A percentile compares a stretch with the other conserved stretches of the same genome.
phyloP scores from a whole-genome alignment of 257 asterid species.

The Jaltomata sinuosa region DNA sequence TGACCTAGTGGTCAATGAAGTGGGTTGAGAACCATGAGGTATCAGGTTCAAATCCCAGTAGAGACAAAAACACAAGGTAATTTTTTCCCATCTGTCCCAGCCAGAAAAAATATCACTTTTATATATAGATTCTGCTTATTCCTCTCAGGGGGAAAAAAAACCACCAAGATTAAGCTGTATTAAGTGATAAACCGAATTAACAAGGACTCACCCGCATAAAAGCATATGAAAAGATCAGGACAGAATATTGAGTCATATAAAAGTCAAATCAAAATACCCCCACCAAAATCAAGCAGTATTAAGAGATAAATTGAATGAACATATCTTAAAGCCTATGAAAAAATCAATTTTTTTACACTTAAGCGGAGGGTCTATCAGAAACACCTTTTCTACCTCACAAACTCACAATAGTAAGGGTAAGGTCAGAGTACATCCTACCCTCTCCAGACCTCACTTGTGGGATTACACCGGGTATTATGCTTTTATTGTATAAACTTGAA shows the following conservation, averaged over 20 bases:
- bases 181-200: not conserved
- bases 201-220: not conserved
- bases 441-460: too few relatives aligned
- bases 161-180: not conserved
- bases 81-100: too few relatives aligned
- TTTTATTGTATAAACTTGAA: not conserved
- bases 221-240: not conserved
- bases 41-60: too few relatives aligned
- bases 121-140: not conserved
- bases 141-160: not conserved
- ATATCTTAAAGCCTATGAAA: not conserved
- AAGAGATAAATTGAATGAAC: not conserved
- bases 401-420: too few relatives aligned
- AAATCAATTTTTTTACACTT: not conserved
- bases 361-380: too few relatives aligned
- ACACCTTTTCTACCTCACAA: too few relatives aligned
- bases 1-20: too few relatives aligned
- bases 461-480: too few relatives aligned
- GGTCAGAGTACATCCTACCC: too few relatives aligned
- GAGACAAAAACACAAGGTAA: too few relatives aligned
- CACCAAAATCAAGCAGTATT: not conserved
- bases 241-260: not conserved
- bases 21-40: too few relatives aligned
- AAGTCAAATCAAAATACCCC: not conserved
- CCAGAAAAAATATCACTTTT: not conserved